Evolutionary conservation across 306 rosid genomes (phyloP).

Genomic region (Quercus ilex): DNA sequence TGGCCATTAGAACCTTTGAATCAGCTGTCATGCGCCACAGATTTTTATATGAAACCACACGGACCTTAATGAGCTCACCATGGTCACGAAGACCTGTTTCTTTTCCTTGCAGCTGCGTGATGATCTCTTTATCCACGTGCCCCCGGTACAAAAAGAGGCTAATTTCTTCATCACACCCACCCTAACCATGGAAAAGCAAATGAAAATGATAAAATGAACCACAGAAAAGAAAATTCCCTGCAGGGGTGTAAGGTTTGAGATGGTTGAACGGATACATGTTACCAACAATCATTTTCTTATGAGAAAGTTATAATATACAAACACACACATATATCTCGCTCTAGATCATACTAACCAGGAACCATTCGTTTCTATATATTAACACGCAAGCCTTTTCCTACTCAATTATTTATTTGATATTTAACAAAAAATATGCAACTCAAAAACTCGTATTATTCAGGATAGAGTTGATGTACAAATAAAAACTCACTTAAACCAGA

Average conservation of each 20-base stretch:
- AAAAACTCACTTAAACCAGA: neutral
- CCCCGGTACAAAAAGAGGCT: slow-evolving; percentile 67
- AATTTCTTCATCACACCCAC: slow-evolving; percentile 91
- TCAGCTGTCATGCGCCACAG: slow-evolving; percentile 88
- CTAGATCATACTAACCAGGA: neutral
- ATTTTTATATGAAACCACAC: slow-evolving; percentile 62
- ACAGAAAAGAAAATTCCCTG: neutral
- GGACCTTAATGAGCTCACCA: slow-evolving; percentile 82
- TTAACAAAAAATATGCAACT: neutral
- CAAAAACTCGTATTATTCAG: neutral
- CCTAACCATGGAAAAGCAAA: slow-evolving; percentile 36
- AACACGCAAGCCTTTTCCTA: neutral
- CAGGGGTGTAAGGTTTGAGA: neutral
- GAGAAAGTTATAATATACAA: too few relatives aligned
- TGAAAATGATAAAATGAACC: neutral
- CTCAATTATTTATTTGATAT: neutral
- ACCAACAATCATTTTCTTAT: too few relatives aligned
- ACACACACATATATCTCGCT: neutral
- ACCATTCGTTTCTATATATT: neutral
- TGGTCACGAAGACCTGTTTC: slow-evolving; percentile 85
- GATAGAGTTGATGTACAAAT: neutral
- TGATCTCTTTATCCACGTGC: slow-evolving; percentile 50
- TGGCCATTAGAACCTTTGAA: slow-evolving; percentile 71
- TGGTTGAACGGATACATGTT: neutral
- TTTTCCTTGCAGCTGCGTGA: slow-evolving; percentile 69